Evolutionary conservation across 2,329 filamentous ascomycete genomes (phyloP), one percentile per base, ranked within the genome.

Genomic region (Cladobotryum mycophilum): DNA sequence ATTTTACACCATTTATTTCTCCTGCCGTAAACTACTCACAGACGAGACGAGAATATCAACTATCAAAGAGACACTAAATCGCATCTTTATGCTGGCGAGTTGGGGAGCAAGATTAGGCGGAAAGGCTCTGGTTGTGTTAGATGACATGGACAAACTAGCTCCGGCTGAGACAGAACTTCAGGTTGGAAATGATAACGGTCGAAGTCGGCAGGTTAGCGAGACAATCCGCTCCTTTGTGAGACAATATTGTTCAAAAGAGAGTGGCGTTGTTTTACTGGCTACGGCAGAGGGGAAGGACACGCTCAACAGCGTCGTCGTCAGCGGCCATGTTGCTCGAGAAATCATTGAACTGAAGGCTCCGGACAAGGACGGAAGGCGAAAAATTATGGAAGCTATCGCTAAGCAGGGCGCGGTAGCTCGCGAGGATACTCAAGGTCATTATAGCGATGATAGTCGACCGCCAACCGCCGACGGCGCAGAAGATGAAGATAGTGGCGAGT

Each of bases 221-320:
- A 82, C 89, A 1, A 79, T 99, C 5, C 87, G 88, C 63, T 82
- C 86, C 1, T 84, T 93, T 56, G 88, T 92, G 1, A 81, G 85
- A 50, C 87, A 96, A 62, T 91, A 92, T 64, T 96, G 91, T 64
- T 82, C 81, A 1, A 78, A 82, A 55, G 85, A 89, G 53, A 89
- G 85, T 55, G 85, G 86, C 2, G 87, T 99, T 13, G 88, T 96
- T 4, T 70, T 99, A 47, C 76, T 99, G 9, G 91, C 89, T 4
- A 97, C 92, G 17, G 90, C 92, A 0, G 90, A 96, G 67, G 85
- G 86, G 15, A 99, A 99, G 64, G 93, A 99, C 56, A 85, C 89
- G 1, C 72, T 99, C 45, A 93, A 99, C 67, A 91, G 88, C 58
- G 83, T 95, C 14, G 81, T 99, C 47, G 82, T 97, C 51, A 89